Evolutionary conservation across 176 grass and related monocot genomes (phyloP), one percentile per base, ranked within the genome.

Genomic region (Oryza glaberrima): DNA sequence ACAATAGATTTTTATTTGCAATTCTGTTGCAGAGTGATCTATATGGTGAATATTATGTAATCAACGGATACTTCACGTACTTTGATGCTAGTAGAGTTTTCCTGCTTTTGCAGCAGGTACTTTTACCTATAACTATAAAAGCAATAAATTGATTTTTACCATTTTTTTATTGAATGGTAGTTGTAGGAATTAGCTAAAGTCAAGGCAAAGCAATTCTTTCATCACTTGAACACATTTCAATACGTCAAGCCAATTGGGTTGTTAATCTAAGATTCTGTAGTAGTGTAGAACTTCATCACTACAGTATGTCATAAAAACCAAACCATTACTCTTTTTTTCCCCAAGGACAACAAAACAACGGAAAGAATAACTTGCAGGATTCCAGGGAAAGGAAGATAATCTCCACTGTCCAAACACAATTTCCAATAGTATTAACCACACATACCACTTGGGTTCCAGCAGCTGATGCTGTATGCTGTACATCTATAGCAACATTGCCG

Each of bases 381-480:
- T 64, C 72, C 46, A 78, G 9, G 43, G 3, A 86, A 86, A 77
- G 45, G 11, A 74, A 89, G 72, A 44, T 26, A 23, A 6, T 56
- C 16, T 56, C 16, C 6, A 56, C 16, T 51, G 35, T 15, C 19
- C 25, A 38, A 11, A n/a, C 25, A 45, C 6, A 61, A 8, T 17
- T 75, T 32, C 34, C 11, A 58, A 52, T 68, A 69, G 69, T 74
- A 83, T 19, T 25, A 69, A 90, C 9, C 4, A 76, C 23, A 20
- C 65, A 76, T 91, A 91, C 89, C 85, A 22, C 76, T 81, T 65
- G 63, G 43, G 14, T 76, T 81, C 22, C 65, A 76, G 69, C 70
- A 83, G 81, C 22, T 72, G 85, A 87, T 75, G 63, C 9, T 38
- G 44, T 56, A 77, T 84, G 52, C 6, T 84, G 85, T 46, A 58